A percentile compares a stretch with the other conserved stretches of the same genome.
Conservation (phyloP, 2,329 filamentous ascomycete species). For the Dothideomycetidae sp. region DNA sequence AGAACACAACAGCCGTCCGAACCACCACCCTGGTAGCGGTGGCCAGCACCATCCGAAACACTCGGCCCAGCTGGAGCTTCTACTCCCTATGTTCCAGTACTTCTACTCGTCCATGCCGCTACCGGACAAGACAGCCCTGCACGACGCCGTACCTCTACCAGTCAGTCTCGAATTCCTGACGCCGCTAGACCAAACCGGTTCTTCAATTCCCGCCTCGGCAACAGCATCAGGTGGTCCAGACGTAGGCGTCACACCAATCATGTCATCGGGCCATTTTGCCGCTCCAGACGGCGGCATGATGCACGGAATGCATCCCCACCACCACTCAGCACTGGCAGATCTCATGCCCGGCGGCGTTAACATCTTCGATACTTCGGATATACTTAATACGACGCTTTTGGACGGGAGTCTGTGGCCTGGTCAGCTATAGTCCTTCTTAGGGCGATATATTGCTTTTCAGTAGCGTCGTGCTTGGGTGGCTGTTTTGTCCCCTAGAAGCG, state of each 20-base stretch:
- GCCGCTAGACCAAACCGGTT: conserved; percentile 1
- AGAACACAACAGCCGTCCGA: neutral
- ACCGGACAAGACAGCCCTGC: neutral
- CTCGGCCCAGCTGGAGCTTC: conserved; percentile 2
- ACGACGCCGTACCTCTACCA: conserved; percentile 2
- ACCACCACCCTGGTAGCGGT: neutral
- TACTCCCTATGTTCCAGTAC: conserved; percentile 6
- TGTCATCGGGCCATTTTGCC: neutral
- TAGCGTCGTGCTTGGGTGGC: too few relatives aligned
- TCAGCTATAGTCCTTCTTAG: too few relatives aligned
- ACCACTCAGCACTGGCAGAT: too few relatives aligned
- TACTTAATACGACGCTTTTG: conserved; percentile 5
- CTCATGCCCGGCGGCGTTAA: neutral
- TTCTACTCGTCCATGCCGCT: neutral
- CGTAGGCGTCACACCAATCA: too few relatives aligned
- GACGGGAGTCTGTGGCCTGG: conserved; percentile 8
- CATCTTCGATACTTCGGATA: conserved; percentile 9
- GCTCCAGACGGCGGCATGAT: neutral
- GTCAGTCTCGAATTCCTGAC: conserved; percentile 3
- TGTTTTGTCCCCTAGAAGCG: too few relatives aligned
- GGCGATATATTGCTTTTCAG: too few relatives aligned
- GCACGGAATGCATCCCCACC: neutral
- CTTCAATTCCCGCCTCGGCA: neutral
- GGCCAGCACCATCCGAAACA: conserved; percentile 1
- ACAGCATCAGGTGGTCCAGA: too few relatives aligned